Base-by-base conservation (phyloP, 2,329 filamentous ascomycete genomes). In the Chalara sp. region DNA sequence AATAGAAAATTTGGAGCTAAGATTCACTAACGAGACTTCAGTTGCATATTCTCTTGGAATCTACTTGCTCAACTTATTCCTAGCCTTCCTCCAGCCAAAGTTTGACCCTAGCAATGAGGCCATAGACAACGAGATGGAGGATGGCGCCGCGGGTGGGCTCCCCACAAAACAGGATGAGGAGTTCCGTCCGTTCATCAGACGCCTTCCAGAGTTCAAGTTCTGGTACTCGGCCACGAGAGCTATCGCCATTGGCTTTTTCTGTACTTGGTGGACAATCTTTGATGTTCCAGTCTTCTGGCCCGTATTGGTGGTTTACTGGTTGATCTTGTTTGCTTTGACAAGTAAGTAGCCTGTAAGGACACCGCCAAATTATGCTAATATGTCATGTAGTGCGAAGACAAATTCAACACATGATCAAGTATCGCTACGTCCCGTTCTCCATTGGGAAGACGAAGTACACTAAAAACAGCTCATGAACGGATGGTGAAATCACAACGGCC, bases 391-490 rank as follows among this genome's bases (percentile, higher is more conserved):
- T 99, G 93, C 84, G 93, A 72, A 89, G 93, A 77, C 93, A 99
- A 75, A 99, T 99, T 63, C 93, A 99, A 75, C 93, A 97, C 75
- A 99, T 99, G 93, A 92, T 99, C 80, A 99, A 97, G 77, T 99
- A 97, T 76, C 89, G 92, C 73, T 99, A 96, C 68, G 90, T 96
- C 32, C 90, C 91, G 40, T 96, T 96, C 74, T 85, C 88, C 40
- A 83, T 95, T 59, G 91, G 91, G 70, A 96, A 96, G 81, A 78
- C 87, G 57, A 84, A 81, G 67, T 95, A 93, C 69, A 75, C 70
- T 67, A 85, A 83, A 74, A 79, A 75, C 71, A 83, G 73, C 72
- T 63, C 63, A 46, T 66, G 53, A 56, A 30, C 41, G 40, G 29
- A 30, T 28, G n/a, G 31, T 44, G 29, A n/a, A 21, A 32, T 48